phyloP scores from a whole-genome alignment of 2,329 filamentous ascomycete genomes.

The Colletotrichum sp. region DNA sequence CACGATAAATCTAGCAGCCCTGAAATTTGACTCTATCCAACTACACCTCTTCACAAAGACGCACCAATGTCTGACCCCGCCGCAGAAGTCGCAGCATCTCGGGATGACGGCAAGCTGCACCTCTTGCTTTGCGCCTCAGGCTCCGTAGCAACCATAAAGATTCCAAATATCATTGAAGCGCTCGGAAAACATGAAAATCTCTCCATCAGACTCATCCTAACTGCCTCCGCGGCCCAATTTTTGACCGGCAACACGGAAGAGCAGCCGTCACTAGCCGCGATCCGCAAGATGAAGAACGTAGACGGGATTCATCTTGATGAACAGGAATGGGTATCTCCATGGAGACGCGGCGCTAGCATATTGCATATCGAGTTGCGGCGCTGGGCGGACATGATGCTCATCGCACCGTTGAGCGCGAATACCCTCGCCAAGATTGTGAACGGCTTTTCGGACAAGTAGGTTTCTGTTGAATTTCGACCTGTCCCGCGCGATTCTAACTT shows the following conservation, averaged over 20 bases:
- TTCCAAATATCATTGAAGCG: conserved; percentile 68
- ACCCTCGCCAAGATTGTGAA: conserved; percentile 82
- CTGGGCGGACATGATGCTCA: conserved; percentile 79
- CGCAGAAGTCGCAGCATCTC: conserved; percentile 13
- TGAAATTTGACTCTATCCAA: background rate
- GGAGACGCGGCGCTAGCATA: conserved; percentile 80
- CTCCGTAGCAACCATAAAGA: conserved; percentile 76
- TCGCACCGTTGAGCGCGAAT: conserved; percentile 86
- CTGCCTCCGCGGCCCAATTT: conserved; percentile 75
- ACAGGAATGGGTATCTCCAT: conserved; percentile 84
- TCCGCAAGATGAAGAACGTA: conserved; percentile 71
- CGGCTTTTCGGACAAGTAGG: conserved; percentile 74
- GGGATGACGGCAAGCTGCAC: conserved; percentile 15
- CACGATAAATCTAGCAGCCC: background rate
- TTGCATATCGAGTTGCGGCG: conserved; percentile 88
- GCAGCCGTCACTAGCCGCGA: conserved; percentile 70
- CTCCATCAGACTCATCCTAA: conserved; percentile 86
- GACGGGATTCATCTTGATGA: conserved; percentile 82
- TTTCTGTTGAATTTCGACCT: too few species aligned
- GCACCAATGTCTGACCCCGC: conserved; percentile 12
- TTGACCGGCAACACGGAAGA: conserved; percentile 77
- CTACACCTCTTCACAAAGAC: background rate
- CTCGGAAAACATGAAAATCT: conserved; percentile 60
- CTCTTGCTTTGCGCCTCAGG: conserved; percentile 10
- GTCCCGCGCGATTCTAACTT: background rate